Conservation (phyloP, 352 stramenopile genomes). For the Globisporangium middletonii region DNA sequence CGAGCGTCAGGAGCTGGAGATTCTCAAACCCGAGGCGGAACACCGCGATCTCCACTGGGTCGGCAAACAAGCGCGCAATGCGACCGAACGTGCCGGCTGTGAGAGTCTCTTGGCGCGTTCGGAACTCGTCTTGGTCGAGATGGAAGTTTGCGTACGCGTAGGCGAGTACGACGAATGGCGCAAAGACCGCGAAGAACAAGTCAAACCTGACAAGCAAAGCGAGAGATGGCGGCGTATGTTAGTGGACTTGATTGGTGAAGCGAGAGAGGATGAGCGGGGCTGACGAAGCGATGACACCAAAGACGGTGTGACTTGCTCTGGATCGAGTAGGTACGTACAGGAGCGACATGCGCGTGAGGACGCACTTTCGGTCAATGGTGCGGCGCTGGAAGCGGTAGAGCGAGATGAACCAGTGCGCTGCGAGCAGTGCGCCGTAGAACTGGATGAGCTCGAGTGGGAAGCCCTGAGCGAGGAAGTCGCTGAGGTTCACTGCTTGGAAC, state of each 20-base stretch:
- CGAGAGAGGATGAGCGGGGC: too few species aligned
- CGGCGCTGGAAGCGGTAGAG: conserved; percentile 21
- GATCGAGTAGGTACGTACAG: conserved; percentile 3
- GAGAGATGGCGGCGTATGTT: too few species aligned
- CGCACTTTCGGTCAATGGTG: conserved; percentile 4
- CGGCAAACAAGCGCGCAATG: conserved; percentile 19
- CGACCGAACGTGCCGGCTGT: conserved; percentile 13
- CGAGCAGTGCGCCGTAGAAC: conserved; percentile 18
- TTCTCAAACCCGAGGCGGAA: conserved; percentile 16
- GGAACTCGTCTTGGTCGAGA: conserved; percentile 16
- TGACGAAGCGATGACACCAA: too few species aligned
- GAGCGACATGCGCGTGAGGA: conserved; percentile 17
- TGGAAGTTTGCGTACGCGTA: conserved; percentile 21
- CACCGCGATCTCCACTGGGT: conserved; percentile 16
- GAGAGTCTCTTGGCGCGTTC: neutral
- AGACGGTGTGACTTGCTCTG: too few species aligned
- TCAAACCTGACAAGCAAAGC: conserved; percentile 5
- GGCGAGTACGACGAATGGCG: conserved; percentile 16
- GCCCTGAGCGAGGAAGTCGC: conserved; percentile 14
- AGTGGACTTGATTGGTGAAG: too few species aligned
- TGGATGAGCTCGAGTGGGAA: conserved; percentile 20
- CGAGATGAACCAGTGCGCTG: conserved; percentile 19
- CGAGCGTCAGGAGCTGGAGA: conserved; percentile 14
- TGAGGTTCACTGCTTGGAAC: conserved; percentile 17
- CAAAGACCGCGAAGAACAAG: conserved; percentile 30